Conservation (phyloP, 2,329 filamentous ascomycete genomes). For the Trichoderma simmonsii region DNA sequence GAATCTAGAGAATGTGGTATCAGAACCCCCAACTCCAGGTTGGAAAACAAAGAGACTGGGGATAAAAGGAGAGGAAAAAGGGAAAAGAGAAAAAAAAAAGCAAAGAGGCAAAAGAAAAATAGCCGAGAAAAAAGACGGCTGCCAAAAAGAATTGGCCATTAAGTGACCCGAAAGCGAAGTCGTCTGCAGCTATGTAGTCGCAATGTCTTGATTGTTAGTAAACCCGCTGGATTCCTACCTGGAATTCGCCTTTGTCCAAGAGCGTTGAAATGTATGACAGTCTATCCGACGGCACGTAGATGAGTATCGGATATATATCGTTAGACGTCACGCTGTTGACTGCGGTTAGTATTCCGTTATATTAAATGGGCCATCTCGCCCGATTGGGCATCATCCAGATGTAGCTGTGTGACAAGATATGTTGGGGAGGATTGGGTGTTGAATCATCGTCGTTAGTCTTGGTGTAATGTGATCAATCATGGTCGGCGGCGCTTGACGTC, state of each 20-base stretch:
- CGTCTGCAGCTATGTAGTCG: constrained; percentile 6
- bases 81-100: background rate
- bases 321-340: constrained; percentile 4
- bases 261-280: background rate
- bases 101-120: background rate
- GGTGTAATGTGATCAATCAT: background rate
- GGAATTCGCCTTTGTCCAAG: background rate
- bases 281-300: background rate
- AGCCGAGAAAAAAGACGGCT: no score
- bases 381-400: background rate
- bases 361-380: constrained; percentile 1
- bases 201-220: constrained; percentile 1
- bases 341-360: constrained; percentile 12
- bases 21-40: background rate
- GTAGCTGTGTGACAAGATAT: background rate
- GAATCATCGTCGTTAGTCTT: constrained; percentile 1
- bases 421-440: background rate
- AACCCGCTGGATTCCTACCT: background rate
- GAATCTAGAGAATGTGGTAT: background rate
- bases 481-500: constrained; percentile 24
- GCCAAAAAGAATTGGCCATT: background rate
- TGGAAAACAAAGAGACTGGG: background rate
- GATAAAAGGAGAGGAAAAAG: background rate
- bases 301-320: background rate
- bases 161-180: background rate